A percentile compares a stretch with the other conserved stretches of the same genome.
Conservation (phyloP, 1,284 basidiomycete genomes). For the Anthracocystis walkeri region DNA sequence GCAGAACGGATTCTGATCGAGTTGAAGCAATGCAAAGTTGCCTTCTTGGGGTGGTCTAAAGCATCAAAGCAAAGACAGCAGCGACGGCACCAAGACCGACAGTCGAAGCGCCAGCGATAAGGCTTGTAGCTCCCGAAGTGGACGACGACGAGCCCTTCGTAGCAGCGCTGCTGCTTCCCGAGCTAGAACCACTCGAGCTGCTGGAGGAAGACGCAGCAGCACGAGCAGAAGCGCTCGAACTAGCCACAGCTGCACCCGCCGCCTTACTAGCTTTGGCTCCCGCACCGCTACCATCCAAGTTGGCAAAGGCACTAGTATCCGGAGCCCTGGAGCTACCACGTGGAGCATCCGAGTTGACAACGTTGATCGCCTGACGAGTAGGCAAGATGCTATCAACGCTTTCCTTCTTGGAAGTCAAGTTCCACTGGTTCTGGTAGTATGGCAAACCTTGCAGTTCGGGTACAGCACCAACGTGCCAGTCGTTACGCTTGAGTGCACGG, state of each 20-base stretch:
- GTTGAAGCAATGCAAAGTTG: slow-evolving; percentile 12
- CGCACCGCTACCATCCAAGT: slow-evolving; percentile 36
- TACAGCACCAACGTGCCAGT: slow-evolving; percentile 50
- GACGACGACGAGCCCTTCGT: slow-evolving; percentile 18
- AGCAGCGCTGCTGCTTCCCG: background rate
- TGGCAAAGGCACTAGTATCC: slow-evolving; percentile 40
- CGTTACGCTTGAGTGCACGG: slow-evolving; percentile 35
- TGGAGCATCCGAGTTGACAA: slow-evolving; percentile 47
- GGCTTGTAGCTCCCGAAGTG: slow-evolving; percentile 32
- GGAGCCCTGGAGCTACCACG: slow-evolving; percentile 41
- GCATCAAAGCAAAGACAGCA: slow-evolving; percentile 37
- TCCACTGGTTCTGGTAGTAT: slow-evolving; percentile 63
- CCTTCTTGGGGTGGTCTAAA: slow-evolving; percentile 6
- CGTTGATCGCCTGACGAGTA: slow-evolving; percentile 39
- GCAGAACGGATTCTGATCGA: background rate
- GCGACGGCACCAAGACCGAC: slow-evolving; percentile 33
- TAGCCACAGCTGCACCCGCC: slow-evolving; percentile 17
- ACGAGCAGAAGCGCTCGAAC: slow-evolving; percentile 1
- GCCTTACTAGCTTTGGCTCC: slow-evolving; percentile 18
- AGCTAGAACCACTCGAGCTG: background rate
- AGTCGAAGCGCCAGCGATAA: slow-evolving; percentile 29
- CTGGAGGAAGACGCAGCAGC: background rate
- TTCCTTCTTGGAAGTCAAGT: slow-evolving; percentile 40
- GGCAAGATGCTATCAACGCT: slow-evolving; percentile 47
- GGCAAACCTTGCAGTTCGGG: slow-evolving; percentile 56